Evolutionary conservation across 768 basidiomycete species (phyloP), one percentile per base, ranked within the genome.

Genomic region (Hericium alpestre): DNA sequence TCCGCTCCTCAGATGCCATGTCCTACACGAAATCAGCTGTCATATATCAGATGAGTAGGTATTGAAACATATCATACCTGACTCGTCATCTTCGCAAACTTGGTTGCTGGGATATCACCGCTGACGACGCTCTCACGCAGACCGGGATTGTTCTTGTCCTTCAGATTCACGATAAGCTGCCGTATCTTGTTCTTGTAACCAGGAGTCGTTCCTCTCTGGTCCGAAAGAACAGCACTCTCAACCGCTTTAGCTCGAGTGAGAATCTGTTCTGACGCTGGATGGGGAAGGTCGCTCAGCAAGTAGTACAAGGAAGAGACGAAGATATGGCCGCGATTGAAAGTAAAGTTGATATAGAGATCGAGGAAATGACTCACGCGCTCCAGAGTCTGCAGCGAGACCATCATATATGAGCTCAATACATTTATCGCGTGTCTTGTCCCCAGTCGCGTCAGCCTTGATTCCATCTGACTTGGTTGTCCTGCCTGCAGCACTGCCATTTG

Each of bases 1-100:
- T 88, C 37, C 92, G 80, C 61, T 94, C 91, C 66, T 92, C 92
- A 0, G 91, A 90, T 13, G 95, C 94, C 90, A 99, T 93, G 65
- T 98, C 94, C 92, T 95, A 59, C 22, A 51, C 18, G 25, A 18
- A 10, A 54, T 13, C 12, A 38, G 48, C 15, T 38, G 15, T 43
- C 11, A 37, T n/a, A 47, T 11, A 20, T 13, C 16, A 37, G 20
- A 43, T 57, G 38, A 57, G 40, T 4, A 49, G 6, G n/a, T 7
- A 18, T 15, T 22, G 16, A 51, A 32, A 32, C 9, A 32, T 6
- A 8, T 69, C 79, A 47, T 65, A 90, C 92, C 75, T 86, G 79
- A 66, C 86, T 91, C 0, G 79, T 76, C 93, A 97, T 96, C 41
- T 70, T 81, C 59, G 81, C 81, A 48, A 98, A 83, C 61, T 76